These are phyloP conservation scores for Tulasnella sp. DNA, from an alignment of 768 basidiomycete species.

Conservation along the genomic window DNA sequence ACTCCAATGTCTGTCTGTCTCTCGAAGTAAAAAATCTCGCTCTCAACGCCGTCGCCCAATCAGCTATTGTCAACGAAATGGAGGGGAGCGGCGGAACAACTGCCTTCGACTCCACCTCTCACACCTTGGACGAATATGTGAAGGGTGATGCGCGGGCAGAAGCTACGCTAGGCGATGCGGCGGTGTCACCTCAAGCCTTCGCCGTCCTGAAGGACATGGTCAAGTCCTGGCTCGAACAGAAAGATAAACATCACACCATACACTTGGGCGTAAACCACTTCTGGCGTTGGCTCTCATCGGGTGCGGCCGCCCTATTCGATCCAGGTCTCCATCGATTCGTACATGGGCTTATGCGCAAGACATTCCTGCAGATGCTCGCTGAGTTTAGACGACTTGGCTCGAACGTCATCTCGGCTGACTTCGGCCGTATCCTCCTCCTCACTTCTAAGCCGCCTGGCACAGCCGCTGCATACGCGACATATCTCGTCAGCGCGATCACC, in stretches of 20 bases:
- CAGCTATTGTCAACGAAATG: conserved; percentile 89
- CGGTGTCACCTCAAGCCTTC: conserved; percentile 80
- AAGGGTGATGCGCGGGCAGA: conserved; percentile 58
- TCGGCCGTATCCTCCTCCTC: conserved; percentile 78
- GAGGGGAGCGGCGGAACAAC: conserved; percentile 92
- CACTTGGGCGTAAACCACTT: conserved; percentile 69
- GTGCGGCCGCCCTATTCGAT: conserved; percentile 79
- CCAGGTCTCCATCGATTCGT: conserved; percentile 87
- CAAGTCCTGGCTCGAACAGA: conserved; percentile 80
- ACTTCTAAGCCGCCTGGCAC: conserved; percentile 95
- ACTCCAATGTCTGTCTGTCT: conserved; percentile 87
- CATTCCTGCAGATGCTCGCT: conserved; percentile 90
- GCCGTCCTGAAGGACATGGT: conserved; percentile 77
- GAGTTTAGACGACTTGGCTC: conserved; percentile 95
- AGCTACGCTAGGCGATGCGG: conserved; percentile 79
- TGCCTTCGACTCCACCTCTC: conserved; percentile 87
- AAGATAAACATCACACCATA: conserved; percentile 52
- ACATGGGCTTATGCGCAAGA: conserved; percentile 94
- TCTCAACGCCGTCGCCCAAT: conserved; percentile 88
- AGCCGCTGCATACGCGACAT: conserved; percentile 90
- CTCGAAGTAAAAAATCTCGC: conserved; percentile 85
- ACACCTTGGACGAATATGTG: conserved; percentile 81
- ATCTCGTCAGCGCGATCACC: conserved; percentile 86
- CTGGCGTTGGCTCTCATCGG: conserved; percentile 93
- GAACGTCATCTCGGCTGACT: conserved; percentile 87